Evolutionary conservation across 495 filamentous ascomycete species (phyloP), one percentile per base, ranked within the genome.

Genomic region (Lasiosphaeriaceae sp.): DNA sequence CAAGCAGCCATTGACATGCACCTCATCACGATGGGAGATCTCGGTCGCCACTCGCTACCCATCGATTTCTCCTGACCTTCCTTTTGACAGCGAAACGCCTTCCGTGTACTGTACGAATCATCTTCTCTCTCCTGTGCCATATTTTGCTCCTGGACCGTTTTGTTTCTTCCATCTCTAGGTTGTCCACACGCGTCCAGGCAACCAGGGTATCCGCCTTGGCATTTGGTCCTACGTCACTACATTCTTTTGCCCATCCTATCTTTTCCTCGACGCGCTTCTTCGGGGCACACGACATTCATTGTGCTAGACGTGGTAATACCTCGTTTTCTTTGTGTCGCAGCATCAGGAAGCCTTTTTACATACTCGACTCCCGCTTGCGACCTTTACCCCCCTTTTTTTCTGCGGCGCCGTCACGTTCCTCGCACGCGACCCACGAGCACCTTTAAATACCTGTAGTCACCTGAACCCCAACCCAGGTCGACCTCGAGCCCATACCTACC

Each of bases 11-110:
- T n/a, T 14, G 14, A 34, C 47, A 12, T 22, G 11, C 2, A 49
- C 43, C 41, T 29, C 41, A 16, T 47, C 9, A 49, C 47, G 20
- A 31, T 34, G 34, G 29, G 19, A 46, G 45, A 47, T 21, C 17
- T 56, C 55, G 49, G 29, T 37, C 23, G n/a, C 44, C 60, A 50
- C 47, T 52, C 50, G 54, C 35, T 61, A 34, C 35, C 37, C 12
- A 45, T 51, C 47, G 51, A 55, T 54, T 52, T 53, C 59, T 58
- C 47, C 22, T 19, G 48, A 48, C 55, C 20, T 31, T 55, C 59
- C 24, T 62, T 58, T 43, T 31, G 9, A 31, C 26, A 3, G 37
- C 34, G 8, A 29, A 23, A 11, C 23, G 26, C 31, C 22, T 34
- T 29, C 9, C 26, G 43, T 35, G 24, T 20, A 39, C 53, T 48